Conservation (phyloP, 192 early-diverging fungal species). For the Podila clonocystis region DNA sequence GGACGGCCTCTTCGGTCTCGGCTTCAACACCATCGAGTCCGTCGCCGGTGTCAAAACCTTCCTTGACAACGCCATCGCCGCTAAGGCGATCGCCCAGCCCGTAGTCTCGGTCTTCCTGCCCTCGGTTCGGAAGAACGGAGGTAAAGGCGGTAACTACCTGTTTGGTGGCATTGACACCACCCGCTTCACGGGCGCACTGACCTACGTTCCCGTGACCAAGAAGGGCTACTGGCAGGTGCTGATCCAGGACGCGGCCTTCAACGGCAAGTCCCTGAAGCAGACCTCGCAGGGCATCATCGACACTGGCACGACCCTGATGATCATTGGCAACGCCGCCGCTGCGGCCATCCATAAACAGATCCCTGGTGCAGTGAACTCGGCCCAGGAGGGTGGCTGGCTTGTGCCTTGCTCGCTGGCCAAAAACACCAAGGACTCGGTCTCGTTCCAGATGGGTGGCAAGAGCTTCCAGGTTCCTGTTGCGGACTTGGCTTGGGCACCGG, state of each 20-base stretch:
- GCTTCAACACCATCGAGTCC: slow-evolving; percentile 60
- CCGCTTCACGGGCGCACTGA: slow-evolving; percentile 59
- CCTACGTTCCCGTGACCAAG: slow-evolving; percentile 63
- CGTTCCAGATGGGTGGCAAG: slow-evolving; percentile 48
- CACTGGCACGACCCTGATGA: slow-evolving; percentile 73
- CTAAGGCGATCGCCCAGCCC: slow-evolving; percentile 61
- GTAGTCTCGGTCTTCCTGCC: slow-evolving; percentile 72
- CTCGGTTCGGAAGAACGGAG: slow-evolving; percentile 55
- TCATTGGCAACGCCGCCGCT: slow-evolving; percentile 64
- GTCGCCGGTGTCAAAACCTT: slow-evolving; percentile 61
- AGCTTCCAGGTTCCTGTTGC: slow-evolving; percentile 52
- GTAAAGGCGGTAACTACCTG: slow-evolving; percentile 59
- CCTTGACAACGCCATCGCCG: slow-evolving; percentile 65
- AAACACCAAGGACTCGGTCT: slow-evolving; percentile 24
- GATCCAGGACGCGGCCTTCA: slow-evolving; percentile 57
- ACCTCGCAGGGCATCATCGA: slow-evolving; percentile 63
- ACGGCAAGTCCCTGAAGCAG: slow-evolving; percentile 47
- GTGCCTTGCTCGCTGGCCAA: slow-evolving; percentile 36
- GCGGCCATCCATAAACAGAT: slow-evolving; percentile 57
- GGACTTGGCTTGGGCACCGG: slow-evolving; percentile 47
- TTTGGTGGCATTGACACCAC: slow-evolving; percentile 67
- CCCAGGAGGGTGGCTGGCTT: slow-evolving; percentile 32
- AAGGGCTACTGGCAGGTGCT: slow-evolving; percentile 68
- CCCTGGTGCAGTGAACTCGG: slow-evolving; percentile 18
- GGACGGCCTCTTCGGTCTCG: slow-evolving; percentile 74